These are phyloP conservation scores for Hygrocybe punicea DNA, from an alignment of 768 basidiomycete genomes.

Conservation along the genomic window DNA sequence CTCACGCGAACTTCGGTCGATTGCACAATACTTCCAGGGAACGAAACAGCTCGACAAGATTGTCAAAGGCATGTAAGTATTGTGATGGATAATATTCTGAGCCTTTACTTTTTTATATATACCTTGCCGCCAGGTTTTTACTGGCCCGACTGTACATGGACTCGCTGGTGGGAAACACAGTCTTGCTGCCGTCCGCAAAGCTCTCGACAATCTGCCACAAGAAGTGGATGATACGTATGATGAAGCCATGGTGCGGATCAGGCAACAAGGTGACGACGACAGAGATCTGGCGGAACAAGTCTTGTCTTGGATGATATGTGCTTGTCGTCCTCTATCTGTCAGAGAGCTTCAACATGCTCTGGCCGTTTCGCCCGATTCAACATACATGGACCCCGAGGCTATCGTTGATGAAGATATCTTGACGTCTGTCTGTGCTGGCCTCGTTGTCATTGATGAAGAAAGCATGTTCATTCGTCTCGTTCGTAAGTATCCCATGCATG, in stretches of 20 bases:
- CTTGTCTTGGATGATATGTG: conserved; percentile 5
- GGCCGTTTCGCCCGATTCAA: background rate
- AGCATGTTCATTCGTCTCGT: conserved; percentile 1
- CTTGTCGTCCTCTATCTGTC: conserved; percentile 5
- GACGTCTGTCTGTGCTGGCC: conserved; percentile 11
- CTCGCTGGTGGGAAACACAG: background rate
- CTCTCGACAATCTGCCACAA: conserved; percentile 3
- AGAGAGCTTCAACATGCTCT: conserved; percentile 9
- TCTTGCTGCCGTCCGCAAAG: background rate
- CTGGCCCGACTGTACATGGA: conserved; percentile 9
- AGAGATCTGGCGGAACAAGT: background rate
- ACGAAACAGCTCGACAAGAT: background rate
- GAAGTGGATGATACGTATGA: conserved; percentile 3
- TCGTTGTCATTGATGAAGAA: conserved; percentile 1
- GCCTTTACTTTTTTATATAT: background rate
- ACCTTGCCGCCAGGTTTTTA: conserved; percentile 7
- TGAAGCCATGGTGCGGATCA: conserved; percentile 9
- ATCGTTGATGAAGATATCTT: background rate
- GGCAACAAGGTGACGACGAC: conserved; percentile 2
- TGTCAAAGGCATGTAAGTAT: background rate
- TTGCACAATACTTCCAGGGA: background rate
- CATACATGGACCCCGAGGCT: background rate
- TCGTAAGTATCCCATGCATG: background rate
- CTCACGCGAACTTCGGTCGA: background rate
- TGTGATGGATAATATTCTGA: background rate